phyloP scores from a whole-genome alignment of 257 asterid genomes.

The Nicotiana otophora region DNA sequence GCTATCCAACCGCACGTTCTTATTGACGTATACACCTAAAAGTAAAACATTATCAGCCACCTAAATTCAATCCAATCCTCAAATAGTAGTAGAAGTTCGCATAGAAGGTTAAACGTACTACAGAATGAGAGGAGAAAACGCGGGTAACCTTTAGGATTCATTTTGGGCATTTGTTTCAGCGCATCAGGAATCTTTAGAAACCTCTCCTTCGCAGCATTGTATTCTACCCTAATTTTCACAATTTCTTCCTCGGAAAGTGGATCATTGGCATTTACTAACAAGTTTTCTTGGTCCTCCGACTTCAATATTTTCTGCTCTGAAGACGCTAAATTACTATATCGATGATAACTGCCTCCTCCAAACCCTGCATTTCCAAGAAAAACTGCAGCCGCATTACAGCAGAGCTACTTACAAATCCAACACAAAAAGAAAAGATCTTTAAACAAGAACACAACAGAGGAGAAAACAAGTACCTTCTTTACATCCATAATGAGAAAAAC shows the following conservation, averaged over 20 bases:
- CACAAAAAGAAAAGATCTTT: background rate
- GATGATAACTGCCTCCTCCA: constrained; percentile 22
- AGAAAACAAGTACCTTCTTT: constrained; percentile 35
- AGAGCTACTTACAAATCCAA: background rate
- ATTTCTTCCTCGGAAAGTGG: constrained; percentile 44
- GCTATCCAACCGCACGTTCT: constrained; percentile 83
- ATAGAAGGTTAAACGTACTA: background rate
- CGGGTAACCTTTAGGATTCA: constrained; percentile 72
- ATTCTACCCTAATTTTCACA: constrained; percentile 51
- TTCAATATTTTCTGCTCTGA: constrained; percentile 35
- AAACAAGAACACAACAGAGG: background rate
- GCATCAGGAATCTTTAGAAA: constrained; percentile 68
- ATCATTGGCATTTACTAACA: constrained; percentile 13
- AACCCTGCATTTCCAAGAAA: constrained; percentile 9
- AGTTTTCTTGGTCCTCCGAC: constrained; percentile 36
- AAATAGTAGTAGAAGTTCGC: background rate
- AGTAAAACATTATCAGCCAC: constrained; percentile 18
- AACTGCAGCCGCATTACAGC: background rate
- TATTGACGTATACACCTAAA: constrained; percentile 80
- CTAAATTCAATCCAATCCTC: background rate
- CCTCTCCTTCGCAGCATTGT: constrained; percentile 55
- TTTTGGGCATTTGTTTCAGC: constrained; percentile 62
- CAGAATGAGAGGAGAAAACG: background rate
- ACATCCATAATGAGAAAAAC: constrained; percentile 26
- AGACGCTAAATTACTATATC: constrained; percentile 31